These are phyloP conservation scores for Aureoboletus auriporus DNA, from an alignment of 768 basidiomycete species.

Conservation along the genomic window DNA sequence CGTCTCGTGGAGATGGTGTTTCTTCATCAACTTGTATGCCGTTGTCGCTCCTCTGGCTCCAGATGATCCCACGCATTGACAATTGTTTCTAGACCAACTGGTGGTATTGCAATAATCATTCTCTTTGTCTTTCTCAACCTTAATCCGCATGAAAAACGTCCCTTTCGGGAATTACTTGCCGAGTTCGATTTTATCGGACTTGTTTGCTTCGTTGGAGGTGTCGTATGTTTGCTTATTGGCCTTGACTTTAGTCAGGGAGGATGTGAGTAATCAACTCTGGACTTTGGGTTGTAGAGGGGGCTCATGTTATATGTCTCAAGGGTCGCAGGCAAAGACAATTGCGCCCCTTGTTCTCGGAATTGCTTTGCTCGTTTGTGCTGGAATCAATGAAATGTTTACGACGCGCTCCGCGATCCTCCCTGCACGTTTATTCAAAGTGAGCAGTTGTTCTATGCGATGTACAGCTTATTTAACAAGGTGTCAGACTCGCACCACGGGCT, in stretches of 20 bases:
- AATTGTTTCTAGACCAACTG: conserved; percentile 57
- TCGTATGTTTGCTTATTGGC: conserved; percentile 67
- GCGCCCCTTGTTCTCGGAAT: conserved; percentile 55
- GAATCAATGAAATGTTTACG: conserved; percentile 59
- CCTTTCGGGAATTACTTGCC: conserved; percentile 51
- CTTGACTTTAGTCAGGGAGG: conserved; percentile 65
- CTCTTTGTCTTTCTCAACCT: conserved; percentile 75
- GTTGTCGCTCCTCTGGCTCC: background rate
- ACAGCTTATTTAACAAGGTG: too few relatives aligned
- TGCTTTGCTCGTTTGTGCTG: conserved; percentile 46
- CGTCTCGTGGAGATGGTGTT: conserved; percentile 82
- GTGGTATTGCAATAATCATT: conserved; percentile 56
- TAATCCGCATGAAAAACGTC: conserved; percentile 64
- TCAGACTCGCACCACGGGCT: conserved; percentile 71
- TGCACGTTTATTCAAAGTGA: conserved; percentile 67
- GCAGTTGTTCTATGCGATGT: conserved; percentile 2
- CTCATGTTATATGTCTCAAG: conserved; percentile 28
- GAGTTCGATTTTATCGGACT: conserved; percentile 76
- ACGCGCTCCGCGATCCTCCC: conserved; percentile 70
- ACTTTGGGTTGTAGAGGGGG: background rate
- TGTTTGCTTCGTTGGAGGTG: conserved; percentile 54
- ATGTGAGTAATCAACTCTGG: conserved; percentile 44
- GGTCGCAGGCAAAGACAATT: conserved; percentile 59
- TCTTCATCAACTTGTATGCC: conserved; percentile 71
- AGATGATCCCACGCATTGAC: background rate